phyloP scores from a whole-genome alignment of 192 early-diverging fungal genomes.

The Chytriomyces hyalinus region DNA sequence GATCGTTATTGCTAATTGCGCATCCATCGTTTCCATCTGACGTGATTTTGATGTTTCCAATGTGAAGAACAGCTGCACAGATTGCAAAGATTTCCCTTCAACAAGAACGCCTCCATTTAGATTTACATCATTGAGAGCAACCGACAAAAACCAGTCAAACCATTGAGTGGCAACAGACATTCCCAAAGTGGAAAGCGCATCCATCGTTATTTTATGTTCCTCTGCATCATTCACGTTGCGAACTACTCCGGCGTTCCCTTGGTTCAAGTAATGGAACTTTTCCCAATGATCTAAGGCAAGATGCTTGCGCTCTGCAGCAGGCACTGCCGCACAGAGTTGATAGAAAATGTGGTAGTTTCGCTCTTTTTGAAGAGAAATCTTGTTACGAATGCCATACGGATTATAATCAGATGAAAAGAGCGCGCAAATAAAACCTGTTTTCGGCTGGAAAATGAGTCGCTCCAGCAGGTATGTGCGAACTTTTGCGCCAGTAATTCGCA shows the following conservation, averaged over 20 bases:
- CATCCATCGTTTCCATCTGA: not conserved
- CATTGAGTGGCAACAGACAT: constrained; percentile 74
- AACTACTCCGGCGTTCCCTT: constrained; percentile 72
- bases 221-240: constrained; percentile 81
- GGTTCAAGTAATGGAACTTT: constrained; percentile 80
- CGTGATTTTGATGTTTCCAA: constrained; percentile 53
- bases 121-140: constrained; percentile 53
- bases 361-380: constrained; percentile 53
- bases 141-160: constrained; percentile 35
- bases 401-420: not conserved
- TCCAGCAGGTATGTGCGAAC: constrained; percentile 91
- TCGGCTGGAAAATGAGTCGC: constrained; percentile 85
- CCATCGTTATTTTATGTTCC: constrained; percentile 80
- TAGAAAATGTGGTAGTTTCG: constrained; percentile 97
- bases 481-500: constrained; percentile 78
- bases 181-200: constrained; percentile 78
- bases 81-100: constrained; percentile 48
- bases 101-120: constrained; percentile 77
- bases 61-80: constrained; percentile 36
- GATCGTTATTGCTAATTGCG: not conserved
- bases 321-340: constrained; percentile 59
- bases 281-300: constrained; percentile 67
- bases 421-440: constrained; percentile 29
- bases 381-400: constrained; percentile 3
- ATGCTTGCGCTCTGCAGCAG: constrained; percentile 61